Evolutionary conservation across 2,329 filamentous ascomycete genomes (phyloP), one percentile per base, ranked within the genome.

Genomic region (Penicillium sp.): DNA sequence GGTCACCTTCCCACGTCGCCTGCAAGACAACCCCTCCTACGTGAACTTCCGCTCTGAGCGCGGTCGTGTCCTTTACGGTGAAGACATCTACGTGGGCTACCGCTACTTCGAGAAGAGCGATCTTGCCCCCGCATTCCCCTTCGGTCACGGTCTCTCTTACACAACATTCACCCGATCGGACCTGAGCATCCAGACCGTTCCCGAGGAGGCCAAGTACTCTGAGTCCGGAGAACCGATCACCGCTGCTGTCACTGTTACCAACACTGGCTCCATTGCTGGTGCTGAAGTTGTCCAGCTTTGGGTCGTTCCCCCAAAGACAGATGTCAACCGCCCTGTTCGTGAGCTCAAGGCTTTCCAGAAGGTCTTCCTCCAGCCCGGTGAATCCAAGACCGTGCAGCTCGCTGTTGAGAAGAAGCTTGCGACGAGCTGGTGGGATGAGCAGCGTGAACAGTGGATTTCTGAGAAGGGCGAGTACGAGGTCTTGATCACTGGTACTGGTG

Each of bases 71-170:
- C 77, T 92, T 1, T 95, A 93, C 69, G 89, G 89, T 47, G 91
- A 95, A 73, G 90, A 91, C 59, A 80, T 95, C 46, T 93, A 91
- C 71, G 81, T 93, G 37, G 91, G 91, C 3, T 95, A 95, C 76
- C 82, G 90, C 23, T 92, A 87, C 78, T 95, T 91, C 72, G 90
- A 95, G 69, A 87, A 84, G 66, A 81, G 83, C n/a, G 80, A 86
- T 35, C 80, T 85, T 4, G 79, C 81, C 1, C 84, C 88, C 0
- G 81, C 89, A 27, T 95, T 93, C 74, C 83, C 88, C 56, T 96
- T 96, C 70, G 91, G 91, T 13, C 87, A 92, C 68, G 91, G 91
- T 2, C 80, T 95, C 1, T 90, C 88, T 16, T 95, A 93, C 75
- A 92, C 90, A 0, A 85, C 78, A 0, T 93, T 93, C 70, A 64